phyloP scores from a whole-genome alignment of 305 asterid genomes.

The Fraxinus sp. region DNA sequence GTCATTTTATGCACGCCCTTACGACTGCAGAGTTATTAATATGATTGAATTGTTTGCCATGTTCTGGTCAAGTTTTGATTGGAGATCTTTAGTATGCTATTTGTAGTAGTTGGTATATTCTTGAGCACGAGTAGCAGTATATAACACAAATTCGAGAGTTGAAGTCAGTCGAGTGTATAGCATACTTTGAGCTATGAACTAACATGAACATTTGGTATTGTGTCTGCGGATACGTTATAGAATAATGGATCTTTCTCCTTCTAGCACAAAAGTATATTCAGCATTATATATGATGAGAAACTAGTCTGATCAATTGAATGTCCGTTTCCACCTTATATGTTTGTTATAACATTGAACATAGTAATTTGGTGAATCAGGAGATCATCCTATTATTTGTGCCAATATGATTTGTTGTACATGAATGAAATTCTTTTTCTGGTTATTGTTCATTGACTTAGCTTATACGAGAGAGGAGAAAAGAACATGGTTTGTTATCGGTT shows the following conservation, averaged over 20 bases:
- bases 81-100: not conserved
- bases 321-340: not conserved
- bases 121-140: slow-evolving; percentile 1
- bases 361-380: not conserved
- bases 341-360: not conserved
- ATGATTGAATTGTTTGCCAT: not conserved
- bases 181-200: slow-evolving; percentile 9
- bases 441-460: not conserved
- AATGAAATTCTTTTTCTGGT: not conserved
- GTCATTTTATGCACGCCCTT: not conserved
- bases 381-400: not conserved
- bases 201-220: not conserved
- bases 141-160: not conserved
- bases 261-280: not conserved
- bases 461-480: slow-evolving; percentile 2
- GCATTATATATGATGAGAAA: not conserved
- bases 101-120: not conserved
- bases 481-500: not conserved
- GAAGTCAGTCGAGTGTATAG: slow-evolving; percentile 4
- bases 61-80: not conserved
- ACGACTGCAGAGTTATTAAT: not conserved
- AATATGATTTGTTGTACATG: not conserved
- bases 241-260: not conserved
- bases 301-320: not conserved
- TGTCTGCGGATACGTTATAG: not conserved